A percentile compares a stretch with the other conserved stretches of the same genome.
Conservation (phyloP, 2,329 filamentous ascomycete genomes). For the Penicillium sp. region DNA sequence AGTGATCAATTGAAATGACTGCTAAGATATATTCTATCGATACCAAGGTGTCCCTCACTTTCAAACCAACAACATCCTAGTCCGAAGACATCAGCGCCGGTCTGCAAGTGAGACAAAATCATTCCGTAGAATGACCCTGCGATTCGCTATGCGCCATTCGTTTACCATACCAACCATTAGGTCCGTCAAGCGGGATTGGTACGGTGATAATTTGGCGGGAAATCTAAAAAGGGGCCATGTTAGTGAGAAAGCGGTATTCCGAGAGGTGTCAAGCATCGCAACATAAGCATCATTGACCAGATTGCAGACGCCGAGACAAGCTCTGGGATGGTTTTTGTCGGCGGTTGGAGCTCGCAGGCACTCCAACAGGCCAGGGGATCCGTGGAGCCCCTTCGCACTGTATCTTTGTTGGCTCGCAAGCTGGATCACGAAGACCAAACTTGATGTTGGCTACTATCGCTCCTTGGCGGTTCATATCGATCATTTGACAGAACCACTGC, state of each 20-base stretch:
- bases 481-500: background rate
- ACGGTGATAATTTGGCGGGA: constrained; percentile 83
- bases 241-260: background rate
- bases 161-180: constrained; percentile 83
- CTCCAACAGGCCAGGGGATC: background rate
- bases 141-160: constrained; percentile 81
- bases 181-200: constrained; percentile 45
- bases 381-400: no score
- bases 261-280: background rate
- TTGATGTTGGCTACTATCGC: background rate
- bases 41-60: constrained; percentile 37
- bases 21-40: background rate
- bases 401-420: background rate
- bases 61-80: constrained; percentile 43
- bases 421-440: no score
- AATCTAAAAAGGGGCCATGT: background rate
- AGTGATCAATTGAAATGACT: background rate
- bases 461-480: background rate
- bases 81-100: constrained; percentile 33
- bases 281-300: background rate
- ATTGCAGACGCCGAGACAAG: background rate
- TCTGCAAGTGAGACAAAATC: constrained; percentile 43
- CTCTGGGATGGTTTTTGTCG: background rate
- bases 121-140: constrained; percentile 21
- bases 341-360: background rate